These are phyloP conservation scores for Sporothrix sp. DNA, from an alignment of 2,329 filamentous ascomycete genomes.

Conservation along the genomic window DNA sequence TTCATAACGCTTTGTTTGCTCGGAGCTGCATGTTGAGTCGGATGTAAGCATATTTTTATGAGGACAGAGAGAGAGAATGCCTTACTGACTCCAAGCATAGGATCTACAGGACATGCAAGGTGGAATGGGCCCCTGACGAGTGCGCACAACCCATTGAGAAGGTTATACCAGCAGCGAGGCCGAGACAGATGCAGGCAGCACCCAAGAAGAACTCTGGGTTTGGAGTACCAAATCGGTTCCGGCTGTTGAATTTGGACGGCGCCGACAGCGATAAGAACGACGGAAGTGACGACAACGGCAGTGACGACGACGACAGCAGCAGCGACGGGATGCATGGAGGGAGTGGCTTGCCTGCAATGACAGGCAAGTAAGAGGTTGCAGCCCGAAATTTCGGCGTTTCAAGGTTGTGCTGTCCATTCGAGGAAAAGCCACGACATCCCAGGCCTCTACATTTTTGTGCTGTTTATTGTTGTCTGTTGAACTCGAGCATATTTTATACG, in stretches of 20 bases:
- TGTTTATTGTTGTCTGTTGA: not conserved
- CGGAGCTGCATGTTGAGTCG: slow-evolving; percentile 67
- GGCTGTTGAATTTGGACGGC: slow-evolving; percentile 44
- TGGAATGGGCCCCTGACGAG: slow-evolving; percentile 64
- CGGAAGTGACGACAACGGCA: slow-evolving; percentile 22
- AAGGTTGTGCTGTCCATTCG: no score
- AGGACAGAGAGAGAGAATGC: no score
- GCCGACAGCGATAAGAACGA: slow-evolving; percentile 24
- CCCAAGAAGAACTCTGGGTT: slow-evolving; percentile 28
- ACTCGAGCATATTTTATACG: no score
- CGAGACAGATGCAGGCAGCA: slow-evolving; percentile 21
- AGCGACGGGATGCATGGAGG: slow-evolving; percentile 18
- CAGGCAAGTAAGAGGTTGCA: not conserved
- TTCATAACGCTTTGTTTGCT: slow-evolving; percentile 66
- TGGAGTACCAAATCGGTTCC: slow-evolving; percentile 49
- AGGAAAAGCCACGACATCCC: no score
- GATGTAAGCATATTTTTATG: no score
- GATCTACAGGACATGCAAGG: slow-evolving; percentile 59
- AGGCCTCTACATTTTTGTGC: no score
- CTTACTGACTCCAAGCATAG: no score
- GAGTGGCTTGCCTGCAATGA: not conserved
- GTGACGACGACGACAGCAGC: slow-evolving; percentile 1
- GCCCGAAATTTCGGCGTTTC: no score
- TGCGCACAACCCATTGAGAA: slow-evolving; percentile 50
- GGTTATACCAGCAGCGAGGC: slow-evolving; percentile 18